Percentiles rank a stretch among this genome's conserved stretches.
These are phyloP conservation scores for Lodderomyces margitis DNA, from an alignment of 1,139 yeast genomes.

Conservation along the genomic window DNA sequence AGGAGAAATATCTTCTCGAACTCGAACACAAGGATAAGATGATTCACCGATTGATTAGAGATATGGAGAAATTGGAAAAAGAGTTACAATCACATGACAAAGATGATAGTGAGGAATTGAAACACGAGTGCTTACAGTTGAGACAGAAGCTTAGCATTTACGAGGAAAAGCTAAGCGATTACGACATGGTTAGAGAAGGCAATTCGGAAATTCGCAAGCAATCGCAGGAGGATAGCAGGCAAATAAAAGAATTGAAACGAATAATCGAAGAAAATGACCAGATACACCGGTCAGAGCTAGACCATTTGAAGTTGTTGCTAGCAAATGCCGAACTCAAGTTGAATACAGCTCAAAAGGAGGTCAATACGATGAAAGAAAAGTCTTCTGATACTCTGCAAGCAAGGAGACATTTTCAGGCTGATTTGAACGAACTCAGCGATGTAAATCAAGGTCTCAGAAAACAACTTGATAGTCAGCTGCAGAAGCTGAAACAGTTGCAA, in stretches of 20 bases:
- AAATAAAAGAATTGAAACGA: neutral
- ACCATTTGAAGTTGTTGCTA: neutral
- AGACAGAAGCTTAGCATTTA: neutral
- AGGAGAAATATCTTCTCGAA: neutral
- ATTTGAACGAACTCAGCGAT: neutral
- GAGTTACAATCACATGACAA: neutral
- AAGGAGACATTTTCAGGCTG: neutral
- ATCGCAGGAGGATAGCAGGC: neutral
- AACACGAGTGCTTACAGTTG: neutral
- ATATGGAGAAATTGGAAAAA: conserved; percentile 3
- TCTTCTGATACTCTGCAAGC: neutral
- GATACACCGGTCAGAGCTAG: neutral
- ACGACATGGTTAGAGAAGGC: neutral
- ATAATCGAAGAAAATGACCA: neutral
- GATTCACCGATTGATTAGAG: conserved; percentile 2
- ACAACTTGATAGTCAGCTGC: neutral
- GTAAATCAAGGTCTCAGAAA: neutral
- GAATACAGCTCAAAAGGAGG: neutral
- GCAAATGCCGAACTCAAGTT: neutral
- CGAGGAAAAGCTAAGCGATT: conserved; percentile 2
- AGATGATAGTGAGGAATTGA: neutral
- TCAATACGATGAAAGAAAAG: neutral
- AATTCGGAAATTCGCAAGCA: neutral
- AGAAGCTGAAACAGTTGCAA: conserved; percentile 1
- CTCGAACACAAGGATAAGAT: conserved; percentile 7